A percentile compares a stretch with the other conserved stretches of the same genome.
Conservation (phyloP, 768 basidiomycete genomes). For the Lactarius psammicola region DNA sequence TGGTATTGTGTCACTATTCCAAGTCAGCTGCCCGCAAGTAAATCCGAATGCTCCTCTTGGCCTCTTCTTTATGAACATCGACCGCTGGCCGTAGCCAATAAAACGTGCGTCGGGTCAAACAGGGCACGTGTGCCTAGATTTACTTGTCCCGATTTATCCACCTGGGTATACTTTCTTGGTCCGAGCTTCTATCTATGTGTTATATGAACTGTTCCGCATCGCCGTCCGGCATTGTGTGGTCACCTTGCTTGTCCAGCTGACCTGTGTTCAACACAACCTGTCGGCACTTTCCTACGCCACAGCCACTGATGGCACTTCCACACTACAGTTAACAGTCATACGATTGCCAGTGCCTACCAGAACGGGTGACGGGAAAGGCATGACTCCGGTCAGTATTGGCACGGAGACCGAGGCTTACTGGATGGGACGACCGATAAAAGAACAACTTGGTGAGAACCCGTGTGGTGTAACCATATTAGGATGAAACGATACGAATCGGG, state of each 20-base stretch:
- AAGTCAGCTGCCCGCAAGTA: background rate
- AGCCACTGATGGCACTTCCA: background rate
- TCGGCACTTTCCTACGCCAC: background rate
- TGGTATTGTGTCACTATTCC: background rate
- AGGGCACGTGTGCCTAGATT: background rate
- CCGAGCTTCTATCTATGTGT: background rate
- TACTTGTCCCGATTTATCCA: constrained; percentile 1
- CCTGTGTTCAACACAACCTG: background rate
- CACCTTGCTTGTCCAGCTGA: constrained; percentile 16
- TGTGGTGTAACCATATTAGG: background rate
- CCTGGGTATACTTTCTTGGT: background rate
- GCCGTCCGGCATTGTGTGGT: background rate
- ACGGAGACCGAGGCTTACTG: background rate
- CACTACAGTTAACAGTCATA: background rate
- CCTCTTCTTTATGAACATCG: background rate
- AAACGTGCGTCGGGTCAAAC: background rate
- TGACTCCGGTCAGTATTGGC: background rate
- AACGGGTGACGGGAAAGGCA: background rate
- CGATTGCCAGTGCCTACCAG: background rate
- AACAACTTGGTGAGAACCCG: background rate
- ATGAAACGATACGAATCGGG: background rate
- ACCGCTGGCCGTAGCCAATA: background rate
- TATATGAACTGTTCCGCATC: background rate
- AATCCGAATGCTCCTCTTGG: background rate
- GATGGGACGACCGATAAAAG: background rate